Base-by-base conservation (phyloP, 192 early-diverging fungal species). In the Coemansia sp. region DNA sequence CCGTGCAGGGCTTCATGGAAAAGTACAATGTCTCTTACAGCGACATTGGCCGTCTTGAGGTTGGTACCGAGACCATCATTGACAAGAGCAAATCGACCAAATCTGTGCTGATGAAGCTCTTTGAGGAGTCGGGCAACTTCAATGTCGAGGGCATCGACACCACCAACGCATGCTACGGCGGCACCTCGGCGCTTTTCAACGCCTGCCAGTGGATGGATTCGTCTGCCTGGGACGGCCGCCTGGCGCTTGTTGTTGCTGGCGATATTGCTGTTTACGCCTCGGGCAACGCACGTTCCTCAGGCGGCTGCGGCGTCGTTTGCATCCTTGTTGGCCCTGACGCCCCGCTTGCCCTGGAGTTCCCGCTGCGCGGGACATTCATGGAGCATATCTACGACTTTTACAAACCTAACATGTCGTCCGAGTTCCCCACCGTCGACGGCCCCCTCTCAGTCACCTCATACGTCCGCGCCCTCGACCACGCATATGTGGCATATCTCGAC, bases 11-110 rank as follows among this genome's bases (percentile, higher is more conserved):
- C 81, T 86, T 99, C 52, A 85, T 97, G 79, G 94, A 96, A 67
- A 96, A 95, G 85, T 93, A 97, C 87, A 86, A 87, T 40, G 89
- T 99, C 59, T 79, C 85, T 39, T 91, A 87, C 82, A 88, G 82
- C 43, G 85, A 91, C 75, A 91, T 99, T 84, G 97, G 95, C 49
- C 89, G 91, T 29, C 85, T 99, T 29, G 97, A 99, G 70, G 95
- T 99, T 43, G 97, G 97, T 43, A 99, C 97, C 51, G 97, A 99
- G 80, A 96, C 97, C 45, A 95, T 99, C 70, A 94, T 99, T 61
- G 97, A 99, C 87, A 99, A 99, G 85, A 93, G 92, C 63, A 99
- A 99, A 87, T 91, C 94, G 29, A 95, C 96, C 72, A 99, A 99
- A 85, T 88, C 94, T 8, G 91, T 91, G 31, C 86, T 99, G 62